phyloP scores from a whole-genome alignment of 2,329 filamentous ascomycete species.

The Arthroderma sp. region DNA sequence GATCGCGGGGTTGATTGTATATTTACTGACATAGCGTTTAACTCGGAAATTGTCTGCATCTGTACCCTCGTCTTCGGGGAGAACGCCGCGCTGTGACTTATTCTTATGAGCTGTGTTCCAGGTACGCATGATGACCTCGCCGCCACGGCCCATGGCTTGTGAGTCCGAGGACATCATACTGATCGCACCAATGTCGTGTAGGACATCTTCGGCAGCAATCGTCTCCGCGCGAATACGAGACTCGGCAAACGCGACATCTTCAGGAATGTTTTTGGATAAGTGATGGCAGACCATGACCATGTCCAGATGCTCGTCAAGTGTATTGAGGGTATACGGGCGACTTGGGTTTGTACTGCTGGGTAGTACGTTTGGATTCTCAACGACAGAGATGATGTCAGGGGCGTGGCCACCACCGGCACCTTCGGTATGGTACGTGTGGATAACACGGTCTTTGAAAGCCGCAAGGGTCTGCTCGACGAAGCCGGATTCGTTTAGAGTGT shows the following conservation, averaged over 20 bases:
- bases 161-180: constrained; percentile 96
- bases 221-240: constrained; percentile 89
- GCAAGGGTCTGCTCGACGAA: constrained; percentile 84
- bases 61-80: constrained; percentile 66
- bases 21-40: constrained; percentile 87
- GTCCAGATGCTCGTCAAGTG: constrained; percentile 88
- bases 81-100: constrained; percentile 63
- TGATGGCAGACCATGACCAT: constrained; percentile 99
- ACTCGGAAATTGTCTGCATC: constrained; percentile 82
- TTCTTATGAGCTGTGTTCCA: constrained; percentile 99
- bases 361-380: constrained; percentile 76
- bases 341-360: constrained; percentile 89
- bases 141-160: constrained; percentile 92
- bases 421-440: constrained; percentile 96
- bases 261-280: constrained; percentile 78
- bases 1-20: constrained; percentile 87
- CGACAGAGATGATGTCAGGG: constrained; percentile 88
- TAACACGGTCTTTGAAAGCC: constrained; percentile 74
- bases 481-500: constrained; percentile 93
- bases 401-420: constrained; percentile 90
- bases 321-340: constrained; percentile 78
- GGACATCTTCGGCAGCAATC: constrained; percentile 89
- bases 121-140: constrained; percentile 81
- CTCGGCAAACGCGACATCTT: constrained; percentile 92
- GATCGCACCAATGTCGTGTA: constrained; percentile 89